Evolutionary conservation across 176 grass and related monocot genomes (phyloP).

Genomic region (Elaeis guineensis): DNA sequence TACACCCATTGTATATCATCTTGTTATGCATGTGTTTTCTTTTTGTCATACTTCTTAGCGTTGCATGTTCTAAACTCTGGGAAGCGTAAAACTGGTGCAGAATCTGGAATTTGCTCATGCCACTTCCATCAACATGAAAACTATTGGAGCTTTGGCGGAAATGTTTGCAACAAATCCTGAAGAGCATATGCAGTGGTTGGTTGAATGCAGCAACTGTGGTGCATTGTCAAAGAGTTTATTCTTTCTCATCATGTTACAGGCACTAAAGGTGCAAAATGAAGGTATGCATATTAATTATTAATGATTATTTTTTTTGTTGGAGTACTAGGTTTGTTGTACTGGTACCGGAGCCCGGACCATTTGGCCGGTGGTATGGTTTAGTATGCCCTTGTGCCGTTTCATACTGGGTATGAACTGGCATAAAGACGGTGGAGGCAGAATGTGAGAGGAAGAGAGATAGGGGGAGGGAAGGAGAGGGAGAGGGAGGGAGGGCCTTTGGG

Average conservation of each 20-base stretch:
- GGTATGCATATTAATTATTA: slow-evolving; percentile 26
- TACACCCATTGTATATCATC: no score
- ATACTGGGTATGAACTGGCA: no score
- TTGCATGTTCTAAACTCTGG: slow-evolving; percentile 1
- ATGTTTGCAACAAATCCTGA: slow-evolving; percentile 46
- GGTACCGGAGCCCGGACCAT: no score
- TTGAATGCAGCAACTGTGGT: slow-evolving; percentile 40
- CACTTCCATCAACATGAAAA: slow-evolving; percentile 65
- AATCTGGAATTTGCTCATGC: slow-evolving; percentile 41
- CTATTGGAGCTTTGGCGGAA: slow-evolving; percentile 59
- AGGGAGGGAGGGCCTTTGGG: no score
- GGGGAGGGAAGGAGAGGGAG: no score
- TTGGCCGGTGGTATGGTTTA: no score
- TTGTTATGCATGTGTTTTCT: background rate
- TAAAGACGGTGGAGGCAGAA: no score
- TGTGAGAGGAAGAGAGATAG: no score
- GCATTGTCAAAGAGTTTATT: slow-evolving; percentile 52
- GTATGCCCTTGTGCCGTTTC: no score
- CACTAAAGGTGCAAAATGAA: slow-evolving; percentile 43
- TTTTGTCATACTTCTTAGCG: slow-evolving; percentile 8
- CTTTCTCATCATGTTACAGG: slow-evolving; percentile 62
- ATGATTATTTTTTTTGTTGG: no score
- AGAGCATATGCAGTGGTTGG: slow-evolving; percentile 60
- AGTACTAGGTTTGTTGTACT: no score
- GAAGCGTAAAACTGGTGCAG: slow-evolving; percentile 22